Base-by-base conservation (phyloP, 192 early-diverging fungal genomes). In the Gaertneriomyces sp. region DNA sequence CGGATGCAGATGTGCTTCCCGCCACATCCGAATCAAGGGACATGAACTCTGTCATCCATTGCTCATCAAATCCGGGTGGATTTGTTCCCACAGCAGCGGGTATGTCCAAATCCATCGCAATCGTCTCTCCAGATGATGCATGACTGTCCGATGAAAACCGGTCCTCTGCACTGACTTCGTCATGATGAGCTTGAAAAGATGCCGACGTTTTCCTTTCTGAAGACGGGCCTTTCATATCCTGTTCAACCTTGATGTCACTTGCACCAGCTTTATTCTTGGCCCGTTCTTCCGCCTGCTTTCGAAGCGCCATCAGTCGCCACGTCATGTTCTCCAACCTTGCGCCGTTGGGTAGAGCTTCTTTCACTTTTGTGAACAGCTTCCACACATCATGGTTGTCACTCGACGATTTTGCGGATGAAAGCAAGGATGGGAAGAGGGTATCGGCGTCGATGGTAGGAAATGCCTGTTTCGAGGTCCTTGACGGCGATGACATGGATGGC, bases 241-340 rank as follows among this genome's bases (percentile, higher is more conserved):
- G 25, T 33, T 33, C 25, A 33, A 33, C 25, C 25, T 33, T 33
- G 25, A 33, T 33, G 25, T 11, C 20, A 11, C 1, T 55, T 14
- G 14, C 54, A 55, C 11, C 16, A 25, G 54, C 16, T 11, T 55
- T 11, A 55, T 20, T 14, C 54, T 33, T 33, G 25, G 25, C 25
- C 25, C 33, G 44, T 53, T 52, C 43, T 49, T 71, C 42, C 45
- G 78, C 74, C 49, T 76, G 67, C 42, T 87, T 64, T 10, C 73
- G 79, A 80, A 88, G 84, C 17, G 86, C 85, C 88, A 92, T 90
- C 73, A 91, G 82, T 25, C 92, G 74, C 92, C 92, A 94, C 7
- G 87, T 83, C 61, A 91, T 60, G 70, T 92, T 94, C 70, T 94
- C 92, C 7, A 92, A 76, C 38, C 92, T 74, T 38, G 79, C 79